These are phyloP conservation scores for Penicillium canariense DNA, from an alignment of 495 filamentous ascomycete genomes.

Conservation along the genomic window DNA sequence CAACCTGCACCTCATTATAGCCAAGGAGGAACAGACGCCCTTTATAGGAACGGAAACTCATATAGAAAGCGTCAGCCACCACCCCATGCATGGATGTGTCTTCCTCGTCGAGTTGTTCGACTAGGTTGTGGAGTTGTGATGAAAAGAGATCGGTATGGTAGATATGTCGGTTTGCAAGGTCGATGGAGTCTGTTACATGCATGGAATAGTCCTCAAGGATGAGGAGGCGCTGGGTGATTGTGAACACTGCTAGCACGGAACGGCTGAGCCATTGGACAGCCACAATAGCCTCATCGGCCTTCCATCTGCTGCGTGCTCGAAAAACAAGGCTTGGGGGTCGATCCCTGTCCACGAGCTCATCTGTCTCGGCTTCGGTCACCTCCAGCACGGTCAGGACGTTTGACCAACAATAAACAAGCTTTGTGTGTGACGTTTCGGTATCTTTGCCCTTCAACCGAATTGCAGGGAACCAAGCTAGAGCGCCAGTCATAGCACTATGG, in stretches of 20 bases:
- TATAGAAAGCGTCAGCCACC: slow-evolving; percentile 94
- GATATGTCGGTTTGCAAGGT: slow-evolving; percentile 87
- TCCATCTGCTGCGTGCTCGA: slow-evolving; percentile 82
- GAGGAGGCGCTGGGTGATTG: slow-evolving; percentile 87
- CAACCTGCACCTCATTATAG: slow-evolving; percentile 84
- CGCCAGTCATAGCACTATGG: slow-evolving; percentile 88
- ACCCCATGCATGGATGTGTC: slow-evolving; percentile 91
- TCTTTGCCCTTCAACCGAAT: slow-evolving; percentile 83
- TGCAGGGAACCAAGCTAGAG: slow-evolving; percentile 94
- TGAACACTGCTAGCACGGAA: slow-evolving; percentile 87
- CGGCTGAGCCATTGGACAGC: slow-evolving; percentile 95
- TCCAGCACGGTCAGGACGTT: slow-evolving; percentile 92
- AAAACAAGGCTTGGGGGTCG: slow-evolving; percentile 78
- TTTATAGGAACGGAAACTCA: slow-evolving; percentile 96
- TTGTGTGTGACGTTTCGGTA: slow-evolving; percentile 49
- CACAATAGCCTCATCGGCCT: slow-evolving; percentile 91
- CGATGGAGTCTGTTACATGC: slow-evolving; percentile 89
- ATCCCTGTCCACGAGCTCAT: slow-evolving; percentile 60
- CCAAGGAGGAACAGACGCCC: slow-evolving; percentile 89
- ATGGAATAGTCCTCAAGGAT: slow-evolving; percentile 88
- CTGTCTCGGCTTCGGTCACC: slow-evolving; percentile 64
- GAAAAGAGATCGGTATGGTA: slow-evolving; percentile 89
- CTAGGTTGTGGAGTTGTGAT: slow-evolving; percentile 73
- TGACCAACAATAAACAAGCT: slow-evolving; percentile 98
- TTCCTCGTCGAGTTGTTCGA: slow-evolving; percentile 85